A percentile compares a stretch with the other conserved stretches of the same genome.
Evolutionary conservation across 164 flowering plant genomes (phyloP).

Genomic region (Aristolochia contorta): DNA sequence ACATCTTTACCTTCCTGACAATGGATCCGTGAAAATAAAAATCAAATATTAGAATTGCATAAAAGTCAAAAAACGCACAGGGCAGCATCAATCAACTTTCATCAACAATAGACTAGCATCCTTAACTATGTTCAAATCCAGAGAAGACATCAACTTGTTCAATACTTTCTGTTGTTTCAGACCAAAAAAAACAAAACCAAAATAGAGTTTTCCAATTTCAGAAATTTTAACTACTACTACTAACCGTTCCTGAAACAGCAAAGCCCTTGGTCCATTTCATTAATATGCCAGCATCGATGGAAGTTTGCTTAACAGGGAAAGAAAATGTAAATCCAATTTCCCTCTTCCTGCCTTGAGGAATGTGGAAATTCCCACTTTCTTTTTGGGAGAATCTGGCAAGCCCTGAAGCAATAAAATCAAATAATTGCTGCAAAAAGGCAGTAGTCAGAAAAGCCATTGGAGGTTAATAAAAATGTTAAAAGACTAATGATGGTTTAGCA

Average conservation of each 20-base stretch:
- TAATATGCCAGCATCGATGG: constrained; percentile 73
- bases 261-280: constrained; percentile 95
- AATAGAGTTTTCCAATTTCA: neutral
- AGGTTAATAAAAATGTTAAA: neutral
- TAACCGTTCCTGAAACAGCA: constrained; percentile 75
- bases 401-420: constrained; percentile 72
- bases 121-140: too few relatives aligned
- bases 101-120: too few relatives aligned
- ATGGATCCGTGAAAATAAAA: neutral
- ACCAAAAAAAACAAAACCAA: neutral
- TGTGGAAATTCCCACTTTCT: constrained; percentile 47
- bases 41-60: neutral
- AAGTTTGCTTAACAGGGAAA: constrained; percentile 78
- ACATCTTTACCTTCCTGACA: constrained; percentile 75
- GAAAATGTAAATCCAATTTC: constrained; percentile 93
- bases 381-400: constrained; percentile 51
- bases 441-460: neutral
- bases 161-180: too few relatives aligned
- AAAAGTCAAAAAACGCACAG: too few relatives aligned
- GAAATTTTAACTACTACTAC: constrained; percentile 19
- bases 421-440: constrained; percentile 41
- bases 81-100: too few relatives aligned
- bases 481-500: too few relatives aligned
- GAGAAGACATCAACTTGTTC: too few relatives aligned
- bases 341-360: constrained; percentile 46